A percentile compares a stretch with the other conserved stretches of the same genome.
Conservation (phyloP, 495 filamentous ascomycete species). For the Lichenothelia convexa region DNA sequence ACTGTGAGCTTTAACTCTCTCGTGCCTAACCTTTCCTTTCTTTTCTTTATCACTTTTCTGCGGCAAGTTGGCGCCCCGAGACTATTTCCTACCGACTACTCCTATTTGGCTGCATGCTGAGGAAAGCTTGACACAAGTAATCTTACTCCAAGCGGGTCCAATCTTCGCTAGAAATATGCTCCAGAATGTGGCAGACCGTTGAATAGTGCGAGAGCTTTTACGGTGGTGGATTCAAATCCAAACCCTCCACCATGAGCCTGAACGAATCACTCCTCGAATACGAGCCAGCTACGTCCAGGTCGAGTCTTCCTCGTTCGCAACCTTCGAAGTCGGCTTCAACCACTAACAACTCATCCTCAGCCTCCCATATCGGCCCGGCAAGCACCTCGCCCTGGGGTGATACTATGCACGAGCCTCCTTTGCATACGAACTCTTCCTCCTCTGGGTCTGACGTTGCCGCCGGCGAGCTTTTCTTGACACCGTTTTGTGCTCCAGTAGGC, state of each 20-base stretch:
- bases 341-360: conserved; percentile 38
- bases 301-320: conserved; percentile 40
- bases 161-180: background rate
- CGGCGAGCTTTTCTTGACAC: too few relatives aligned
- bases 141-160: too few relatives aligned
- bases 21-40: too few relatives aligned
- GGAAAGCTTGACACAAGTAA: too few relatives aligned
- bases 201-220: conserved; percentile 15
- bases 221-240: conserved; percentile 58
- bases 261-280: conserved; percentile 76
- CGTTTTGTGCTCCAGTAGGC: background rate
- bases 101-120: too few relatives aligned
- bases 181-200: background rate
- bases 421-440: conserved; percentile 35
- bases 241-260: conserved; percentile 53
- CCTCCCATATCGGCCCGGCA: conserved; percentile 69
- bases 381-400: conserved; percentile 62
- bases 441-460: background rate
- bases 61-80: too few relatives aligned
- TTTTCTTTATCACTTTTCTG: too few relatives aligned
- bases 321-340: conserved; percentile 43
- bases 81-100: too few relatives aligned
- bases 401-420: conserved; percentile 71
- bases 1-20: too few relatives aligned
- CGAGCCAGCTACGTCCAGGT: conserved; percentile 56